Conservation (phyloP, 352 stramenopile species). For the Pythium oligandrum region DNA sequence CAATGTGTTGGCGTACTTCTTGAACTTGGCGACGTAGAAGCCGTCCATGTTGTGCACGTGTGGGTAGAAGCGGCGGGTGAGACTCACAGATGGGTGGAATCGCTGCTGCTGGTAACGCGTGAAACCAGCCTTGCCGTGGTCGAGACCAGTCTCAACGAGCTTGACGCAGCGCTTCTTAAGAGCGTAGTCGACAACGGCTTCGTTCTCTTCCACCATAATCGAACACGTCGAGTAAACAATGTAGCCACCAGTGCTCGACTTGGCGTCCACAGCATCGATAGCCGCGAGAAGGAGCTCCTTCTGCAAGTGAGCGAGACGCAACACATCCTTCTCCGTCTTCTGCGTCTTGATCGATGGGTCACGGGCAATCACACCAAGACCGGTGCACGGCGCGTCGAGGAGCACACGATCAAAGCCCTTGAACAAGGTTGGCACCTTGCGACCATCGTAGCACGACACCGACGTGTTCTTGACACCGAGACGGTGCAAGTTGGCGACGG, state of each 20-base stretch:
- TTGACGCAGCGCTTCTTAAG: constrained; percentile 98
- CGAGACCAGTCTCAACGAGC: constrained; percentile 95
- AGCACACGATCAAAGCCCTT: constrained; percentile 97
- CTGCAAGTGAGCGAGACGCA: constrained; percentile 94
- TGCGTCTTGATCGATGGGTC: constrained; percentile 99
- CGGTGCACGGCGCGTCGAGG: constrained; percentile 98
- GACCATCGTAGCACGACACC: constrained; percentile 96
- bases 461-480: constrained; percentile 98
- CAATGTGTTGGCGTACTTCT: constrained; percentile 96
- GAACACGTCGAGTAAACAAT: constrained; percentile 99
- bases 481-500: constrained; percentile 98
- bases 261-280: constrained; percentile 97
- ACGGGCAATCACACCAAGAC: constrained; percentile 96
- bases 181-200: constrained; percentile 99
- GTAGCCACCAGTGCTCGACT: constrained; percentile 95
- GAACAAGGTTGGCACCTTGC: constrained; percentile 92
- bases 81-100: constrained; percentile 96
- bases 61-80: constrained; percentile 98
- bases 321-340: constrained; percentile 91
- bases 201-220: constrained; percentile 91
- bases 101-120: constrained; percentile 94
- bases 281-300: constrained; percentile 98
- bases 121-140: constrained; percentile 94
- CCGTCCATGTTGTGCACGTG: constrained; percentile 99
- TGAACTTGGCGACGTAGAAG: constrained; percentile 99